Evolutionary conservation across 1,284 basidiomycete species (phyloP), one percentile per base, ranked within the genome.

Genomic region (Cystobasidium pallidum): DNA sequence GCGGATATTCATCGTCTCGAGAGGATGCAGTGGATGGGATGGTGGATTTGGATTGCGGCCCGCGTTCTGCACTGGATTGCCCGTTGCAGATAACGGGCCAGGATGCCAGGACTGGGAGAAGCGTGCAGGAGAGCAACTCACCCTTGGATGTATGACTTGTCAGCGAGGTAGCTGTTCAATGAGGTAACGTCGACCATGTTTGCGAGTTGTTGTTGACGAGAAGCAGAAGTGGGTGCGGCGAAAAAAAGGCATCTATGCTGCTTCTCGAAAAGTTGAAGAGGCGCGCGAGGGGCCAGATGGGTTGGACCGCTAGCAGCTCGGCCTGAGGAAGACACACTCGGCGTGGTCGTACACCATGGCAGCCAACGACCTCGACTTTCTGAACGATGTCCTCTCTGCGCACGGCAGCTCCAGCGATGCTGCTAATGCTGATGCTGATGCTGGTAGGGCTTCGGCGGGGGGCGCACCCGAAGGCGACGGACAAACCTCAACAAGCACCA

Each of bases 61-160:
- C 34, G 21, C 24, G n/a, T 52, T 24, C 36, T 41, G 45, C 24
- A 34, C 15, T 7, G 28, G 11, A 26, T 30, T 36, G 54, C 54
- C n/a, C 28, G 54, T 64, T 21, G 26, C 62, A 21, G 62, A 19
- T 3, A 6, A 45, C 62, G 21, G 26, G n/a, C n/a, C 24, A 43
- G 21, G 58, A 47, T 1, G 32, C 39, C 43, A 45, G 39, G 58
- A 62, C 30, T 39, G 19, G 11, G 21, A n/a, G 13, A 36, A 15
- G 26, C 36, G 13, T 7, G 36, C 36, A 39, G 36, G 55, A 28
- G 30, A n/a, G 39, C 24, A 59, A 65, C 91, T 88, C 77, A 95
- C 92, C 92, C 93, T 82, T 94, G 91, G 73, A 95, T 85, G 83
- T 95, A 96, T 75, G 91, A 92, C 81, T 91, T 86, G 79, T 88